Evolutionary conservation across 148 eudicot species (phyloP).

Genomic region (Vaccinium darrowii): DNA sequence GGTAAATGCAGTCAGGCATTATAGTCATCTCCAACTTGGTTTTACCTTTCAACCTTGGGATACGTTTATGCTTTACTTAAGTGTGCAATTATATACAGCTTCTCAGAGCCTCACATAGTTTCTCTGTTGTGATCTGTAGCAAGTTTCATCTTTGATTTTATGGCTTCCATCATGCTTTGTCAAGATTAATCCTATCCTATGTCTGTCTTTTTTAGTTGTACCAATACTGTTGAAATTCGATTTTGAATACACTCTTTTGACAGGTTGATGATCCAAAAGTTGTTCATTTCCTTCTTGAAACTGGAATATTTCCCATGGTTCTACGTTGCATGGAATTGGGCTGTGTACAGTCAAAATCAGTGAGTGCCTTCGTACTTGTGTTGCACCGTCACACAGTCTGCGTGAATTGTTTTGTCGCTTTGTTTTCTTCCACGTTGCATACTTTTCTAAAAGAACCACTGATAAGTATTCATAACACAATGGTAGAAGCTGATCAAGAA

Average conservation of each 20-base stretch:
- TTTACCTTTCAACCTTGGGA: not conserved
- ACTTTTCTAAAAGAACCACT: too few species aligned
- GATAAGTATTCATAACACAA: too few species aligned
- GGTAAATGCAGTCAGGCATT: not conserved
- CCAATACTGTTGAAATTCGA: not conserved
- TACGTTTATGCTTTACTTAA: too few species aligned
- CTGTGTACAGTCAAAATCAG: slow-evolving; percentile 16
- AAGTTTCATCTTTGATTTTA: not conserved
- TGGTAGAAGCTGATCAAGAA: too few species aligned
- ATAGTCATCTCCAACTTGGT: not conserved
- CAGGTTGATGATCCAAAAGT: slow-evolving; percentile 23
- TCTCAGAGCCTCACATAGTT: not conserved
- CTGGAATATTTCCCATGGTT: slow-evolving; percentile 22
- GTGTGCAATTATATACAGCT: not conserved
- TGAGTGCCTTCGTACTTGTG: slow-evolving; percentile 1
- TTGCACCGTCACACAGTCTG: too few species aligned
- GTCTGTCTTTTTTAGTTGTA: not conserved
- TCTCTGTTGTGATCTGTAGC: not conserved
- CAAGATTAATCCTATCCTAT: not conserved
- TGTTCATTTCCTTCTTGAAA: slow-evolving; percentile 24
- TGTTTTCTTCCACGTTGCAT: too few species aligned
- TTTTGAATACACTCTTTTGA: not conserved
- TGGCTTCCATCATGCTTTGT: not conserved
- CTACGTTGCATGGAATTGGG: slow-evolving; percentile 23
- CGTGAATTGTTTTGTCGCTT: too few species aligned